phyloP scores from a whole-genome alignment of 768 basidiomycete species.

The Mycena chlorophos region DNA sequence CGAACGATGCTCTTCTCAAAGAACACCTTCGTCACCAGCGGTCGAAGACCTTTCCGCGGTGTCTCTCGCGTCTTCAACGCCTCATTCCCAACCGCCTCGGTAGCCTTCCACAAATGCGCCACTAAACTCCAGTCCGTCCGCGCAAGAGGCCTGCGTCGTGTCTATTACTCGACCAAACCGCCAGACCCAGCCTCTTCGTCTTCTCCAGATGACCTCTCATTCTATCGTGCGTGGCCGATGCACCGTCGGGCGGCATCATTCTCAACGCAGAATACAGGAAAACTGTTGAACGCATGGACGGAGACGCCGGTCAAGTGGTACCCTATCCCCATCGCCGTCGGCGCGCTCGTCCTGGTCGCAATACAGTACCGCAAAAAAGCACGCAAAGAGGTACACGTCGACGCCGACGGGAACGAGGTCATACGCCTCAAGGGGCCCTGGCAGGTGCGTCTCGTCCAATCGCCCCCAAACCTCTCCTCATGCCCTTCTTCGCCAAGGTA shows the following conservation, averaged over 20 bases:
- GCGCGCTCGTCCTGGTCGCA: conserved; percentile 81
- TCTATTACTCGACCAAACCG: conserved; percentile 14
- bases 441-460: conserved; percentile 71
- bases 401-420: conserved; percentile 81
- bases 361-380: conserved; percentile 73
- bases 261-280: too few relatives aligned
- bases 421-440: conserved; percentile 86
- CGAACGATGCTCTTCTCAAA: conserved; percentile 49
- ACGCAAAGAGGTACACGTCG: conserved; percentile 67
- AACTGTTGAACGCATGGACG: conserved; percentile 75
- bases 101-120: conserved; percentile 50
- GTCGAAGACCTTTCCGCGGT: conserved; percentile 56
- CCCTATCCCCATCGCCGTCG: conserved; percentile 87
- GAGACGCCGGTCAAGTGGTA: conserved; percentile 94
- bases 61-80: conserved; percentile 56
- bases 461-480: background rate
- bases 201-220: conserved; percentile 42
- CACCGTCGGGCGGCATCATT: too few relatives aligned
- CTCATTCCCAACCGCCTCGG: conserved; percentile 47
- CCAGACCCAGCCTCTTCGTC: conserved; percentile 22
- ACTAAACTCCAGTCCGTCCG: conserved; percentile 40
- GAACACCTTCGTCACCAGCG: conserved; percentile 50
- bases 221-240: conserved; percentile 57
- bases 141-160: conserved; percentile 20
- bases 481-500: conserved; percentile 72